phyloP scores from a whole-genome alignment of 1,284 basidiomycete genomes.

The Apiotrichum sp. region DNA sequence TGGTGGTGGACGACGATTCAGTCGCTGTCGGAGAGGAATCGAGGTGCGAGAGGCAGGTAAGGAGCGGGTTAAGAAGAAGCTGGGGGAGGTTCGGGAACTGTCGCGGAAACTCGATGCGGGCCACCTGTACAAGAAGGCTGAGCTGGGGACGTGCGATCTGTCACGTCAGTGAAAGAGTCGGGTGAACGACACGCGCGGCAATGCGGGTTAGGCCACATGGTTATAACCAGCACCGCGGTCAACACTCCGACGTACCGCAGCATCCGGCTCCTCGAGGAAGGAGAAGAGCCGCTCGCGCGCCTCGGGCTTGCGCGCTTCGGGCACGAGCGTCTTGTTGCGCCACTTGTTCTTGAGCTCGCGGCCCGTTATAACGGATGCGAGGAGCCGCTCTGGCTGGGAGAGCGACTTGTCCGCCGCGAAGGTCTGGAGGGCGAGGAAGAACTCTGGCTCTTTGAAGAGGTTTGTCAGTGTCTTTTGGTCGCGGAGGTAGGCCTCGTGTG shows the following conservation, averaged over 20 bases:
- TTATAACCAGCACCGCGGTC: too few relatives aligned
- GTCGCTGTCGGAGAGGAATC: constrained; percentile 10
- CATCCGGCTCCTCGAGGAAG: constrained; percentile 44
- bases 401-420: constrained; percentile 33
- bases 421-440: constrained; percentile 40
- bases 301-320: constrained; percentile 41
- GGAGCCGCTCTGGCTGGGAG: constrained; percentile 33
- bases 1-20: constrained; percentile 22
- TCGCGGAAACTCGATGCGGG: constrained; percentile 41
- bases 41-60: constrained; percentile 31
- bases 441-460: constrained; percentile 42
- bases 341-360: constrained; percentile 46
- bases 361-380: constrained; percentile 41
- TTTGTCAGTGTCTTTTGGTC: constrained; percentile 35
- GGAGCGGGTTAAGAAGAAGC: constrained; percentile 35
- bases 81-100: constrained; percentile 38
- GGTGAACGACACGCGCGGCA: too few relatives aligned
- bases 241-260: constrained; percentile 20
- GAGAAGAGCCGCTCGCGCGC: constrained; percentile 38
- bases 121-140: constrained; percentile 38
- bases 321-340: constrained; percentile 43
- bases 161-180: background rate
- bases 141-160: constrained; percentile 47
- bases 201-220: too few relatives aligned
- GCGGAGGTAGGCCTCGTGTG: constrained; percentile 32